Conservation (phyloP, 164 flowering plant species). For the Stephania cephalantha region DNA sequence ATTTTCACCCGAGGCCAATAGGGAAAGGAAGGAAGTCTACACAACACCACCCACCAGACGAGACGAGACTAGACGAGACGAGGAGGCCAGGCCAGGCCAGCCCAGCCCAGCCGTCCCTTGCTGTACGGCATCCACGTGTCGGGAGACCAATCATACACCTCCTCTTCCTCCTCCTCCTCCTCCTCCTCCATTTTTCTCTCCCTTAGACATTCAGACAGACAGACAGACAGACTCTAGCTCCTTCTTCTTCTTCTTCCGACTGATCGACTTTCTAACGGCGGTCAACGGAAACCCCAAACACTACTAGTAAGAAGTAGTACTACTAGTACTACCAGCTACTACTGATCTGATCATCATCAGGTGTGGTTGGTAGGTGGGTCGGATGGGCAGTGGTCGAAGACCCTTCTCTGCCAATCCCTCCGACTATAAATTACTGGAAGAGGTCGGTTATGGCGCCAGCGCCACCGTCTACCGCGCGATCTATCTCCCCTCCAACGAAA, state of each 20-base stretch:
- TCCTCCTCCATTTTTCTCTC: neutral
- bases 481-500: conserved; percentile 77
- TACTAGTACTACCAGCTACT: too few species aligned
- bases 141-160: conserved; percentile 10
- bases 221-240: too few species aligned
- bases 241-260: neutral
- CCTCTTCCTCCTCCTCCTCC: too few species aligned
- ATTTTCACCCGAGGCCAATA: too few species aligned
- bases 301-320: too few species aligned
- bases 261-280: conserved; percentile 21
- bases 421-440: conserved; percentile 88
- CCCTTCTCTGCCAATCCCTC: conserved; percentile 42
- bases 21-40: too few species aligned
- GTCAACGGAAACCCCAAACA: conserved; percentile 23
- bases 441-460: conserved; percentile 87
- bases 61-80: neutral
- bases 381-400: conserved; percentile 38
- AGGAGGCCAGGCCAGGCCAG: too few species aligned
- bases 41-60: too few species aligned
- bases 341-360: too few species aligned
- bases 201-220: too few species aligned
- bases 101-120: conserved; percentile 12
- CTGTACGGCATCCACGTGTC: conserved; percentile 25
- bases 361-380: too few species aligned
- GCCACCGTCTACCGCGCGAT: conserved; percentile 89